Base-by-base conservation (phyloP, 2,329 filamentous ascomycete species). In the Taxawa tesnikishii region DNA sequence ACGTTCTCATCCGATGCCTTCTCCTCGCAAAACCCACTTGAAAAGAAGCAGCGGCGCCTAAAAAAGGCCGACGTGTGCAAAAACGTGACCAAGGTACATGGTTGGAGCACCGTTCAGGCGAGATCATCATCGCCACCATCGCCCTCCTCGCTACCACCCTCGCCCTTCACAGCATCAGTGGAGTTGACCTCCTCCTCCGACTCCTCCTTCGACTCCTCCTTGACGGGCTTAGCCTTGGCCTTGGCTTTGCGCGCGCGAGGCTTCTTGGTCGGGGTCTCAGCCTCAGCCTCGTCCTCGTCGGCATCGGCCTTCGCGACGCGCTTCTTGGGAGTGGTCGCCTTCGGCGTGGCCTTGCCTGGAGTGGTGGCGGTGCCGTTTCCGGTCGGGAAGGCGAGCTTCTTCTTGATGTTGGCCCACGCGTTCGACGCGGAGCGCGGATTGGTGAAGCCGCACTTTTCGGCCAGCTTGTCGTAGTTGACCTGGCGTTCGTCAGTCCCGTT, bases 351-450 rank as follows among this genome's bases (percentile, higher is more conserved):
- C 6, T n/a, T 29, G 28, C 13, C 1, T 28, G 24, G n/a, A 11
- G 19, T 10, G 25, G 18, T 6, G 36, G 32, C 29, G 19, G 10
- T 23, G 15, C 9, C 24, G n/a, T 16, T 15, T 7, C 19, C 21
- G 15, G 37, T 54, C 8, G 55, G 59, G 42, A 59, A 58, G 27
- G 59, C 57, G 54, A 64, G 34, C 41, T 59, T 62, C 36, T 53
- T 55, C 34, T 51, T 59, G 8, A 56, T 47, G 8, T 45, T 47
- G 21, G 43, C 40, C 38, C 54, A 63, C 11, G 49, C 38, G n/a
- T 51, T 47, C 10, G 40, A 44, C 3, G 59, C 60, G 2, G 55
- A 53, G 6, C 35, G 34, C 2, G 38, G 40, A 32, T 54, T 60
- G 36, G 56, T 58, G 38, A 58, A 54, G 13, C 51, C 51, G 9